Evolutionary conservation across 208 protist genomes (phyloP), one percentile per base, ranked within the genome.

Genomic region (Leishmania braziliensis): DNA sequence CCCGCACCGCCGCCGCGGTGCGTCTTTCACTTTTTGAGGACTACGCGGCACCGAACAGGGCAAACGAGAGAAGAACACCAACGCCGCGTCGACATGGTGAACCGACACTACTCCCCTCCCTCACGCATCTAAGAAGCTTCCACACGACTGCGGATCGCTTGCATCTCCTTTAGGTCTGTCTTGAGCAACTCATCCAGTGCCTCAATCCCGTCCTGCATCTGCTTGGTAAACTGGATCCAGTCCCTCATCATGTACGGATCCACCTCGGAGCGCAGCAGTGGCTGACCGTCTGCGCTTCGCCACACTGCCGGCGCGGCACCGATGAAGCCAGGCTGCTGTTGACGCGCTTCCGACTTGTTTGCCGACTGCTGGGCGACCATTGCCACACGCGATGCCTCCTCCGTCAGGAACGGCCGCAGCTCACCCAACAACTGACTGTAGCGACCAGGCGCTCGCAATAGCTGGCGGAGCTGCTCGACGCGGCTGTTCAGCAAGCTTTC

Each of bases 171-270:
- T 36, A 86, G 54, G 63, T 91, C 87, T 23, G 69, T 82, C 73
- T 90, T 86, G 62, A 95, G 71, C 3, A 95, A 53, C 56, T 78
- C 76, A 50, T 88, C 70, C 53, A 93, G 78, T 36, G 84, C 70
- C 68, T 95, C 90, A 5, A 95, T 88, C 33, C 84, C 88, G 54
- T 89, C 75, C 71, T 95, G 92, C 82, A 92, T 91, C 75, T 87
- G 88, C 72, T 82, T 82, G n/a, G 84, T 79, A 79, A 90, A 92
- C 50, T 86, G 75, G 23, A 83, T 65, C 89, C 88, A 92, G 56
- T 88, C 74, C 70, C 82, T 80, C 75, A 93, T 83, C 50, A 92
- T 50, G 72, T 81, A 73, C 5, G 85, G 85, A 71, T 93, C 89
- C 56, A 89, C 86, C 39, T 89, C 82, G 12, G 81, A 77, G 63